phyloP scores from a whole-genome alignment of 192 early-diverging fungal species.

The Coemansia umbellata region DNA sequence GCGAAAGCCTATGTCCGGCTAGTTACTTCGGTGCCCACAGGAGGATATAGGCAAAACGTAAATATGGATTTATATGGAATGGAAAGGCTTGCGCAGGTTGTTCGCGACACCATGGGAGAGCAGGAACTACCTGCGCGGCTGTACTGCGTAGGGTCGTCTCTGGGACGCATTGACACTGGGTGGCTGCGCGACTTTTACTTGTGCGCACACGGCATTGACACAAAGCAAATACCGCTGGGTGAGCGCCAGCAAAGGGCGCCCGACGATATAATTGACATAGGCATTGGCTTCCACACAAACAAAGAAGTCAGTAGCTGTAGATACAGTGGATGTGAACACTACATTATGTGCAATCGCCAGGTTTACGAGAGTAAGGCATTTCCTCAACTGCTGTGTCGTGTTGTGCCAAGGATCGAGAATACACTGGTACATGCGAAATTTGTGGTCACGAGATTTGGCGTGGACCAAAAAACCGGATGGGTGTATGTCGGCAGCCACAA shows the following conservation, averaged over 20 bases:
- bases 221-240: not conserved
- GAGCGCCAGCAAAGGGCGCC: slow-evolving; percentile 4
- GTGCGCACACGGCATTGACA: slow-evolving; percentile 11
- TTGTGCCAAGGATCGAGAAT: not conserved
- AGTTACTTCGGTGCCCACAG: slow-evolving; percentile 23
- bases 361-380: slow-evolving; percentile 7
- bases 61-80: slow-evolving; percentile 26
- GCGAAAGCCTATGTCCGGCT: slow-evolving; percentile 4
- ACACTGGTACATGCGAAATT: slow-evolving; percentile 35
- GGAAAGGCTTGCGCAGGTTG: slow-evolving; percentile 10
- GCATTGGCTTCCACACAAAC: slow-evolving; percentile 28
- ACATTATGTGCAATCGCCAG: slow-evolving; percentile 2
- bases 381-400: not conserved
- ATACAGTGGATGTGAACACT: not conserved
- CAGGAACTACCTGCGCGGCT: not conserved
- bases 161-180: slow-evolving; percentile 14
- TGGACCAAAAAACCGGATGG: slow-evolving; percentile 15
- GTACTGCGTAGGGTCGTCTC: slow-evolving; percentile 20
- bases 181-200: slow-evolving; percentile 37
- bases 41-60: not conserved
- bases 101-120: not conserved
- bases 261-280: slow-evolving; percentile 19
- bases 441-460: slow-evolving; percentile 16
- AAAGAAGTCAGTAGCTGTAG: slow-evolving; percentile 2
- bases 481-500: slow-evolving; percentile 40